These are phyloP conservation scores for Botrytis fragariae DNA, from an alignment of 2,329 filamentous ascomycete species.

Conservation along the genomic window DNA sequence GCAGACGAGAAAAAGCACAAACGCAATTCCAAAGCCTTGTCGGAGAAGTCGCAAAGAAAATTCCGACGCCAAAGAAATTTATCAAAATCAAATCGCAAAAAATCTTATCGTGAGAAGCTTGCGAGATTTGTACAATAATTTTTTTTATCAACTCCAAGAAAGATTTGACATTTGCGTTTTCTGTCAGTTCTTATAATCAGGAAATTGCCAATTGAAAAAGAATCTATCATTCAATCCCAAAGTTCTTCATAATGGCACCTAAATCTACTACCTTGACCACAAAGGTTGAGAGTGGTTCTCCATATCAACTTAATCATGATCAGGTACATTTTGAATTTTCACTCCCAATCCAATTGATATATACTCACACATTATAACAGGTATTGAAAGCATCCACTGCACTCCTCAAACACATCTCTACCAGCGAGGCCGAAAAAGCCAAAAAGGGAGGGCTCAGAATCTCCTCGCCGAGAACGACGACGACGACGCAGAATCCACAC, in stretches of 20 bases:
- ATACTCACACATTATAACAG: constrained; percentile 39
- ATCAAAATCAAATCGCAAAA: constrained; percentile 21
- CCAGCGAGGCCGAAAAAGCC: constrained; percentile 45
- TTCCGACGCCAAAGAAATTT: constrained; percentile 21
- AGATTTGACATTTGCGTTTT: constrained; percentile 12
- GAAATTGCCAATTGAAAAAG: background rate
- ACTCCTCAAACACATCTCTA: constrained; percentile 60
- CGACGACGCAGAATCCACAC: constrained; percentile 44
- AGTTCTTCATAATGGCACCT: constrained; percentile 31
- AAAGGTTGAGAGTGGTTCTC: constrained; percentile 38
- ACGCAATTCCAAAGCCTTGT: background rate
- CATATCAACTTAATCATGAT: constrained; percentile 37
- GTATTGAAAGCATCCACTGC: constrained; percentile 62
- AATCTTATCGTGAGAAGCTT: constrained; percentile 17
- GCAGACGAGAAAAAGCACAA: background rate
- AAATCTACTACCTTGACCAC: constrained; percentile 35
- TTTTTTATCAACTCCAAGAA: constrained; percentile 6
- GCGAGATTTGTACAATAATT: background rate
- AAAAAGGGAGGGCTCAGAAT: constrained; percentile 52
- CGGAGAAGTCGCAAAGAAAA: background rate
- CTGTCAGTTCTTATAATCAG: background rate
- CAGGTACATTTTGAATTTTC: constrained; percentile 32
- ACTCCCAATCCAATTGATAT: background rate
- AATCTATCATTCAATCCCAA: background rate
- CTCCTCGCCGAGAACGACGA: constrained; percentile 47